A percentile compares a stretch with the other conserved stretches of the same genome.
phyloP scores from a whole-genome alignment of 352 stramenopile genomes.

The Aphanomyces cochlioides region DNA sequence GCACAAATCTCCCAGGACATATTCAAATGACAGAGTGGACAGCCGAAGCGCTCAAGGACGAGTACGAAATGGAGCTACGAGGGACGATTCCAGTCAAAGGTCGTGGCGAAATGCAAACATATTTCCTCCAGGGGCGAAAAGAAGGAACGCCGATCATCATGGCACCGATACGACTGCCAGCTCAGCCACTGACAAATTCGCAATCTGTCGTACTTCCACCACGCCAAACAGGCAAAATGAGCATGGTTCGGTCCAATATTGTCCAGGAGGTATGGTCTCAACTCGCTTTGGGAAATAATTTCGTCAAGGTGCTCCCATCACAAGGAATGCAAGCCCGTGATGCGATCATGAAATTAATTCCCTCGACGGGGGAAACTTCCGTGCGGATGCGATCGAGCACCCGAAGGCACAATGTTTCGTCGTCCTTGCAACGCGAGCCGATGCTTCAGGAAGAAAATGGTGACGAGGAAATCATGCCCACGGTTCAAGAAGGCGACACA shows the following conservation, averaged over 20 bases:
- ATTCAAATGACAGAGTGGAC: slow-evolving; percentile 81
- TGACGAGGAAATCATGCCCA: slow-evolving; percentile 40
- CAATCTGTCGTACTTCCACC: not conserved
- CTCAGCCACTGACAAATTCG: not conserved
- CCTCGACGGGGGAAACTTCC: not conserved
- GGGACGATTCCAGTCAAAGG: slow-evolving; percentile 82
- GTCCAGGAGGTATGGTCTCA: slow-evolving; percentile 9
- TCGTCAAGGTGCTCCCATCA: slow-evolving; percentile 5
- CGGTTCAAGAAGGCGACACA: slow-evolving; percentile 31
- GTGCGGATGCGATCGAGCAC: slow-evolving; percentile 1
- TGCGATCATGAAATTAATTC: slow-evolving; percentile 22
- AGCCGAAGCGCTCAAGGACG: slow-evolving; percentile 57
- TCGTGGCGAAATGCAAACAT: slow-evolving; percentile 79
- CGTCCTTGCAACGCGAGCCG: slow-evolving; percentile 31
- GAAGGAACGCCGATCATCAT: slow-evolving; percentile 14
- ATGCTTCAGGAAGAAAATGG: slow-evolving; percentile 49
- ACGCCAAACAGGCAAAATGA: not conserved
- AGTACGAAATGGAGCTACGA: slow-evolving; percentile 61
- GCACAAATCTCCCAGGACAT: slow-evolving; percentile 66
- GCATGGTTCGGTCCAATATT: slow-evolving; percentile 1
- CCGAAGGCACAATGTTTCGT: slow-evolving; percentile 1
- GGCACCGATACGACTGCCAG: not conserved
- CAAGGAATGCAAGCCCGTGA: not conserved
- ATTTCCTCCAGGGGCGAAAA: slow-evolving; percentile 47
- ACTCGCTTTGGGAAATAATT: not conserved